A percentile compares a stretch with the other conserved stretches of the same genome.
Evolutionary conservation across 2,329 filamentous ascomycete species (phyloP).

Genomic region (Rhinocladiella similis): DNA sequence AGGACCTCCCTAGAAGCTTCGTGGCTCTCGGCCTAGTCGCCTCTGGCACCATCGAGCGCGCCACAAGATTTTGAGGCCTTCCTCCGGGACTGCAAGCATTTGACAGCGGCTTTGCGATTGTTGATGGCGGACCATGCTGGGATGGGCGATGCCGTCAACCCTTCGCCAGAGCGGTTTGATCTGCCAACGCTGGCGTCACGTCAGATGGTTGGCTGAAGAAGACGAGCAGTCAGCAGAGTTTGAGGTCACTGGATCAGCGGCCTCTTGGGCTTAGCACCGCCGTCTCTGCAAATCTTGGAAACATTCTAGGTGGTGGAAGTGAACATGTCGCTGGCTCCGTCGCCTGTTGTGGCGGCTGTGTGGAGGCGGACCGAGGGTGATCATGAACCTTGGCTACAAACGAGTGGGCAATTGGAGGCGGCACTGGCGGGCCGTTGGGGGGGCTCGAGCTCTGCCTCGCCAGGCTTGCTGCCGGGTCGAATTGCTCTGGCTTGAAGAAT

Average conservation of each 20-base stretch:
- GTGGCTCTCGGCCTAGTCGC: not conserved
- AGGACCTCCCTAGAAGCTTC: slow-evolving; percentile 5
- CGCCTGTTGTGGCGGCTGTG: slow-evolving; percentile 7
- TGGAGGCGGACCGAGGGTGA: slow-evolving; percentile 25
- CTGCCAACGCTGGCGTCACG: slow-evolving; percentile 2
- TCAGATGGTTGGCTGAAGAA: not conserved
- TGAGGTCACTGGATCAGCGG: not conserved
- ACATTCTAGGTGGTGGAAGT: not conserved
- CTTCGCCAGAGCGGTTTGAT: no score
- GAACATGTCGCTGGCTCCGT: not conserved
- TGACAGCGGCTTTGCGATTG: not conserved
- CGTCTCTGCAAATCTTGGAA: not conserved
- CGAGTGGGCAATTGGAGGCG: slow-evolving; percentile 13
- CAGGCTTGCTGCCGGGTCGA: slow-evolving; percentile 6
- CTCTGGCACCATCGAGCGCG: not conserved
- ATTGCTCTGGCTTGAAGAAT: slow-evolving; percentile 8
- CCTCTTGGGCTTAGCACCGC: not conserved
- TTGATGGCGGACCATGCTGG: not conserved
- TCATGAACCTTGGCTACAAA: slow-evolving; percentile 15
- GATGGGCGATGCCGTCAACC: no score
- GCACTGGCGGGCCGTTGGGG: slow-evolving; percentile 9
- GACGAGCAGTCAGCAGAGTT: not conserved
- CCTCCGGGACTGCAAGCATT: not conserved
- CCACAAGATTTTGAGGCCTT: not conserved
- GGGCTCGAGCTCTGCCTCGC: not conserved